Conservation (phyloP, 345 rosid species). For the Ceriops tagal region DNA sequence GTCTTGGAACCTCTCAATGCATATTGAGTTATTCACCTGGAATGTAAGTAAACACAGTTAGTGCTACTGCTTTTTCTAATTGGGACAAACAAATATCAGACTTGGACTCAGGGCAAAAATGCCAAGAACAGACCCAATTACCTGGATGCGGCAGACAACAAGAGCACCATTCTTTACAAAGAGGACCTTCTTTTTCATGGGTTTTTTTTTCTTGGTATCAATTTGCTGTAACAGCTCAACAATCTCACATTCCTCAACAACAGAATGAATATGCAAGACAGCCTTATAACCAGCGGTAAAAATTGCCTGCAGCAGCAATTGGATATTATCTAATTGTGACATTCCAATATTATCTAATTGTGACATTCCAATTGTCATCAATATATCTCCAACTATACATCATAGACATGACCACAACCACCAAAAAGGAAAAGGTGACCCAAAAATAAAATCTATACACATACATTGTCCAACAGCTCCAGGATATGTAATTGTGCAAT, state of each 20-base stretch:
- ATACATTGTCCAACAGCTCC: slow-evolving; percentile 86
- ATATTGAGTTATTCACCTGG: slow-evolving; percentile 73
- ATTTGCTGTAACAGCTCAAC: slow-evolving; percentile 73
- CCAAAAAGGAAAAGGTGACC: neutral
- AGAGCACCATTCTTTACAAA: slow-evolving; percentile 90
- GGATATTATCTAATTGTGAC: neutral
- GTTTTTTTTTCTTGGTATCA: slow-evolving; percentile 80
- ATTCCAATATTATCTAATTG: neutral
- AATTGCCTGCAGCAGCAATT: slow-evolving; percentile 57
- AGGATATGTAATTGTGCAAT: slow-evolving; percentile 85
- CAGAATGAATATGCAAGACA: slow-evolving; percentile 83
- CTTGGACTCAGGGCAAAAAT: neutral
- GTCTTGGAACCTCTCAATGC: slow-evolving; percentile 80
- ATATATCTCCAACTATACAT: neutral
- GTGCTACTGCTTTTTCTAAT: neutral
- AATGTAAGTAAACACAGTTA: neutral
- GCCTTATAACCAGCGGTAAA: slow-evolving; percentile 98
- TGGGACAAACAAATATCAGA: neutral
- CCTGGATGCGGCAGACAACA: slow-evolving; percentile 88
- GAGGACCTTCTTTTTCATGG: slow-evolving; percentile 82
- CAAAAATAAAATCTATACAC: slow-evolving; percentile 8
- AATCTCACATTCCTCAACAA: slow-evolving; percentile 96
- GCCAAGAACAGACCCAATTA: neutral
- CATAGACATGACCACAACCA: neutral
- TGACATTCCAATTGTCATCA: neutral